Evolutionary conservation across 345 rosid species (phyloP).

Genomic region (Gossypium rotundifolium): DNA sequence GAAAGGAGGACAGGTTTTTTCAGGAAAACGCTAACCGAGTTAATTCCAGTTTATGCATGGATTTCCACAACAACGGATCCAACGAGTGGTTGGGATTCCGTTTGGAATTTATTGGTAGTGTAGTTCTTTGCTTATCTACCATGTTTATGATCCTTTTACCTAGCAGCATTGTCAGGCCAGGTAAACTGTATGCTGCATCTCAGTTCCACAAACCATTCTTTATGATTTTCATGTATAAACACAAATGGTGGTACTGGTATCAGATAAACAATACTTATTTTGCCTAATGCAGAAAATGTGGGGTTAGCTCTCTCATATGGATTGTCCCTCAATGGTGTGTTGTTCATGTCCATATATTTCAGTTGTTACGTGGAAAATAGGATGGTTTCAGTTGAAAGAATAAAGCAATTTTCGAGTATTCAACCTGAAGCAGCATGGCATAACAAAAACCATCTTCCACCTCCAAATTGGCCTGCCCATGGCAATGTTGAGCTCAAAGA

Average conservation of each 20-base stretch:
- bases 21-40: conserved; percentile 72
- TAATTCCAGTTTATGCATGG: conserved; percentile 71
- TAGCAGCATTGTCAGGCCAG: conserved; percentile 73
- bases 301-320: conserved; percentile 93
- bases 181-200: conserved; percentile 28
- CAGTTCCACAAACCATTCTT: background rate
- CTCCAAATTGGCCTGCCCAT: conserved; percentile 66
- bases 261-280: conserved; percentile 1
- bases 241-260: background rate
- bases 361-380: conserved; percentile 89
- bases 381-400: conserved; percentile 93
- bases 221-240: background rate
- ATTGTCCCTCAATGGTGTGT: conserved; percentile 68
- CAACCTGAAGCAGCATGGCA: conserved; percentile 78
- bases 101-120: conserved; percentile 68
- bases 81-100: conserved; percentile 96
- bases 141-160: conserved; percentile 78
- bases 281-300: conserved; percentile 54
- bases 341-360: conserved; percentile 71
- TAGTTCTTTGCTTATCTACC: conserved; percentile 67
- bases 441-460: conserved; percentile 49
- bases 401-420: conserved; percentile 81
- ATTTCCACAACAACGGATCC: conserved; percentile 83
- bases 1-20: conserved; percentile 46
- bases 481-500: conserved; percentile 73